Conservation (phyloP, 179 eudicot species). For the Silene vulgaris region DNA sequence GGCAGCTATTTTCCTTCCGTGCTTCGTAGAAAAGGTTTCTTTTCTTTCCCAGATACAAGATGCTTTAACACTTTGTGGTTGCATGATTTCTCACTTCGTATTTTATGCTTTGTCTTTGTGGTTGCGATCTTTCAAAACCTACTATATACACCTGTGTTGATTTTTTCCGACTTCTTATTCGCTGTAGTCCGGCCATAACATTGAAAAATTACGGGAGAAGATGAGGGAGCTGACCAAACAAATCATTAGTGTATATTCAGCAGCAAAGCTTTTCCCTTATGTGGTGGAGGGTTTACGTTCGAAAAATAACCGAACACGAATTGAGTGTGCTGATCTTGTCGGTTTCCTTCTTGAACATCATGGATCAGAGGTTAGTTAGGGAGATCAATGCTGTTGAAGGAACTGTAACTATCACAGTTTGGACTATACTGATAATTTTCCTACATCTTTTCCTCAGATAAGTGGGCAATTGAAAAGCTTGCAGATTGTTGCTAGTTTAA, state of each 20-base stretch:
- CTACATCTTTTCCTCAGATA: slow-evolving; percentile 38
- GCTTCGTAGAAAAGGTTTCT: slow-evolving; percentile 83
- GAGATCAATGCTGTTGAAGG: not conserved
- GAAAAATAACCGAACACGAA: slow-evolving; percentile 77
- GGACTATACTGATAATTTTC: not conserved
- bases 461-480: slow-evolving; percentile 76
- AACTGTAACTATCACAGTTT: not conserved
- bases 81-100: not conserved
- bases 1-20: slow-evolving; percentile 85
- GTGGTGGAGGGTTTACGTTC: slow-evolving; percentile 87
- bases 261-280: slow-evolving; percentile 78
- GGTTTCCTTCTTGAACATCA: slow-evolving; percentile 80
- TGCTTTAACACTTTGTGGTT: not conserved
- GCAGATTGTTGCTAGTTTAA: slow-evolving; percentile 89
- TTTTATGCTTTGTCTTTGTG: not conserved
- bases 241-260: slow-evolving; percentile 61
- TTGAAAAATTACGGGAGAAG: slow-evolving; percentile 84
- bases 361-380: slow-evolving; percentile 60
- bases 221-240: slow-evolving; percentile 75
- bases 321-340: slow-evolving; percentile 81
- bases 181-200: slow-evolving; percentile 86
- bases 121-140: not conserved
- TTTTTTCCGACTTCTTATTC: slow-evolving; percentile 17
- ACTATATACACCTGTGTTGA: not conserved
- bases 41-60: not conserved